These are phyloP conservation scores for Erysimum cheiranthoides DNA, from an alignment of 345 rosid genomes.

Conservation along the genomic window DNA sequence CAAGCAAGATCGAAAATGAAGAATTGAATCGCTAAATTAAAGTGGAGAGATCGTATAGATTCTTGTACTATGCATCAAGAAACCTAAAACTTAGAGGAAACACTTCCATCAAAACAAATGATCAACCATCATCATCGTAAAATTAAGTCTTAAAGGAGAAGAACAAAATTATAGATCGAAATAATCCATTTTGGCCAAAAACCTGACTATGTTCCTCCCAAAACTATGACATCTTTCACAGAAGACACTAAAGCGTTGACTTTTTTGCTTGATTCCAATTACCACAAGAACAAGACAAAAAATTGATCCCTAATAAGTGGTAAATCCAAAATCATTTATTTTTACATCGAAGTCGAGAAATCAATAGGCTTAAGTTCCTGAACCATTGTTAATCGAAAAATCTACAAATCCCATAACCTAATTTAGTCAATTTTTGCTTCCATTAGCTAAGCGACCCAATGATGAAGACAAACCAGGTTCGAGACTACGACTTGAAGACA, in stretches of 20 bases:
- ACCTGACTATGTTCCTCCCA: conserved; percentile 1
- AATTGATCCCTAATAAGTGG: neutral
- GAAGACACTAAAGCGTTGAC: conserved; percentile 14
- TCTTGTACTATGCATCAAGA: neutral
- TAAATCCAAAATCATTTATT: conserved; percentile 1
- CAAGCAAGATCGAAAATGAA: conserved; percentile 35
- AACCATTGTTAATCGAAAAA: conserved; percentile 5
- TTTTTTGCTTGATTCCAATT: neutral
- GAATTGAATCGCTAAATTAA: neutral
- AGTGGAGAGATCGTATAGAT: neutral
- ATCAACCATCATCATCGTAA: conserved; percentile 1
- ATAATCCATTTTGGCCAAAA: conserved; percentile 4
- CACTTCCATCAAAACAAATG: conserved; percentile 10
- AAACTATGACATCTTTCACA: conserved; percentile 16
- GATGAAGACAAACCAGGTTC: conserved; percentile 1
- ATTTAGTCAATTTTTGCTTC: conserved; percentile 10
- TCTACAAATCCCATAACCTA: conserved; percentile 5
- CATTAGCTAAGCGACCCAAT: neutral
- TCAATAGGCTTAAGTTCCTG: neutral
- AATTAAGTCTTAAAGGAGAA: neutral
- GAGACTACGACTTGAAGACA: neutral
- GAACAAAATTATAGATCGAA: neutral
- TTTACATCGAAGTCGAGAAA: neutral
- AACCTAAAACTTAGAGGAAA: neutral
- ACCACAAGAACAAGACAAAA: neutral